Conservation (phyloP, 2,329 filamentous ascomycete genomes). For the Alternaria tenuissima region DNA sequence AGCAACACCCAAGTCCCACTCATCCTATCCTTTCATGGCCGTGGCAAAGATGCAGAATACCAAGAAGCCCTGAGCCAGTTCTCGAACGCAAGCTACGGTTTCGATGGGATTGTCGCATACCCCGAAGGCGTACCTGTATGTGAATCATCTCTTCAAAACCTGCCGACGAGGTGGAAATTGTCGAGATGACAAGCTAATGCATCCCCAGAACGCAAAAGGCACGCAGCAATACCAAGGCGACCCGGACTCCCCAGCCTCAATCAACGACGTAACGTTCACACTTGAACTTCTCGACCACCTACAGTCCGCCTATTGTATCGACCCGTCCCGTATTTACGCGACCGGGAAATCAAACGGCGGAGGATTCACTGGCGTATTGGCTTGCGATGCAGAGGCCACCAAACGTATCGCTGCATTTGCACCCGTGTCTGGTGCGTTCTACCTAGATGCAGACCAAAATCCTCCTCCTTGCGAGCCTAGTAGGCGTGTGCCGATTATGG, state of each 20-base stretch:
- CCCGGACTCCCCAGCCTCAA: conserved; percentile 45
- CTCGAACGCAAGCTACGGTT: conserved; percentile 55
- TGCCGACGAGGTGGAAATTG: not conserved
- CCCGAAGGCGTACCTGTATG: conserved; percentile 52
- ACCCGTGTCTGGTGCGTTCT: conserved; percentile 58
- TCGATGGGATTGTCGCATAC: conserved; percentile 57
- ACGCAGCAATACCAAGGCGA: conserved; percentile 56
- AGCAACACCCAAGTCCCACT: conserved; percentile 49
- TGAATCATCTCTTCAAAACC: not conserved
- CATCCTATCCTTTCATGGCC: conserved; percentile 61
- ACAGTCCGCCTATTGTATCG: conserved; percentile 55
- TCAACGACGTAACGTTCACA: conserved; percentile 58
- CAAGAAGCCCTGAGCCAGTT: conserved; percentile 57
- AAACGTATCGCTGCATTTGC: conserved; percentile 60
- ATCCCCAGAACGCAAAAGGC: conserved; percentile 18
- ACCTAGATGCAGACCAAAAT: conserved; percentile 41
- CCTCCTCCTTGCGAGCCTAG: conserved; percentile 38
- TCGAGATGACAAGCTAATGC: not conserved
- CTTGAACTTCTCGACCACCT: conserved; percentile 54
- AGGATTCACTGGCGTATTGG: conserved; percentile 59
- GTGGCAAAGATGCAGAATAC: conserved; percentile 46
- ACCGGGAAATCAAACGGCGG: conserved; percentile 65
- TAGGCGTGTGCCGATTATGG: conserved; percentile 52
- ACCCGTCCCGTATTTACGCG: conserved; percentile 55
- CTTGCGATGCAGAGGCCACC: conserved; percentile 56